phyloP scores from a whole-genome alignment of 306 rosid species.

The Prunus padus region DNA sequence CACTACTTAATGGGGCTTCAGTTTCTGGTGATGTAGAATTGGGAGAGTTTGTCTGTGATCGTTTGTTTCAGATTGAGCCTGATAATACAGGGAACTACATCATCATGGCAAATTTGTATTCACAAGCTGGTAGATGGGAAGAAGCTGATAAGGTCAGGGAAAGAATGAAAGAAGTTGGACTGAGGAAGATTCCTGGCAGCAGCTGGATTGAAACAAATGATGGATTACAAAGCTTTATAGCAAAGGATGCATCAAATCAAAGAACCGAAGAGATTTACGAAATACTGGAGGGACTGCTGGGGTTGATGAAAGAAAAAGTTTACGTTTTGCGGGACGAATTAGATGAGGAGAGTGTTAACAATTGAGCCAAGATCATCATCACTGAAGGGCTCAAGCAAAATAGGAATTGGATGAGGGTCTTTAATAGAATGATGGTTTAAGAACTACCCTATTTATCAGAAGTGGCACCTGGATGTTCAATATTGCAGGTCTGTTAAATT shows the following conservation, averaged over 20 bases:
- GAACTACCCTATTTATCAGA: not conserved
- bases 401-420: not conserved
- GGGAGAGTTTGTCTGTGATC: conserved; percentile 65
- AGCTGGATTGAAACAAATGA: conserved; percentile 69
- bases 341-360: conserved; percentile 40
- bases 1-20: conserved; percentile 77
- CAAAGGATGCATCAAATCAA: conserved; percentile 52
- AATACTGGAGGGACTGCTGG: conserved; percentile 52
- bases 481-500: not conserved
- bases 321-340: conserved; percentile 41
- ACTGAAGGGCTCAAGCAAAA: not conserved
- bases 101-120: conserved; percentile 82
- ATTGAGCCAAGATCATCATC: conserved; percentile 25
- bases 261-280: conserved; percentile 51
- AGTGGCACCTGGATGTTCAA: too few species aligned
- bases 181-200: conserved; percentile 64
- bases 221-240: conserved; percentile 46
- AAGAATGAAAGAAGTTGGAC: conserved; percentile 55
- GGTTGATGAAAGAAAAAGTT: conserved; percentile 60
- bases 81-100: conserved; percentile 76
- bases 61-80: conserved; percentile 65
- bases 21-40: conserved; percentile 65
- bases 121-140: conserved; percentile 76
- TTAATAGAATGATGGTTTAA: not conserved
- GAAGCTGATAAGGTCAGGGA: conserved; percentile 70